Evolutionary conservation across 2,329 filamentous ascomycete species (phyloP).

Genomic region (Bipolaris bicolor): DNA sequence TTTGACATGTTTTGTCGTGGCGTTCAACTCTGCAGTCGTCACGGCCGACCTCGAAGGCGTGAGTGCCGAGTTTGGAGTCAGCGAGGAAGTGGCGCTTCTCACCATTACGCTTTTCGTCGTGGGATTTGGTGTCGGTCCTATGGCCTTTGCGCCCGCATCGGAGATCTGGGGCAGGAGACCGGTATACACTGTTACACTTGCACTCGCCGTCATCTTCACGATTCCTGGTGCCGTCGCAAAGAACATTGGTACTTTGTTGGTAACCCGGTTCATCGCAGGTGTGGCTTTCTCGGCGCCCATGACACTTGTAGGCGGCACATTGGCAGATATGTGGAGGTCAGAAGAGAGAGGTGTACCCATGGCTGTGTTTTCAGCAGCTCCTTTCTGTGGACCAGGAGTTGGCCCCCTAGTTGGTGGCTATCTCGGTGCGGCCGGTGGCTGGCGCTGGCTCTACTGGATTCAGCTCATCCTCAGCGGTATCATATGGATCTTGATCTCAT

Average conservation of each 20-base stretch:
- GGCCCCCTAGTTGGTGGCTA: conserved; percentile 71
- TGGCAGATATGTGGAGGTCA: conserved; percentile 83
- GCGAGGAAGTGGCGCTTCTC: conserved; percentile 73
- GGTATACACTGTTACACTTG: conserved; percentile 72
- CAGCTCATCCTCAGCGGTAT: conserved; percentile 76
- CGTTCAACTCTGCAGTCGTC: conserved; percentile 70
- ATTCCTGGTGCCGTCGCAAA: conserved; percentile 79
- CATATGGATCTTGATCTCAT: conserved; percentile 77
- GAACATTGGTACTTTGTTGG: conserved; percentile 77
- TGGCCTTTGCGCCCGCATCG: conserved; percentile 78
- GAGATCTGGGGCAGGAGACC: conserved; percentile 75
- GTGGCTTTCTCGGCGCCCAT: conserved; percentile 86
- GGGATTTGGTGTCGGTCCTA: conserved; percentile 80
- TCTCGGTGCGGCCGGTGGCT: conserved; percentile 70
- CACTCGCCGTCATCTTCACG: conserved; percentile 76
- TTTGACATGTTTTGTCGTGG: conserved; percentile 55
- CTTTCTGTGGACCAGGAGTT: conserved; percentile 80
- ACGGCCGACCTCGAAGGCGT: conserved; percentile 76
- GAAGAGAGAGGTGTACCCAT: conserved; percentile 87
- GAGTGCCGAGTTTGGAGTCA: conserved; percentile 67
- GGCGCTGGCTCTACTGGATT: conserved; percentile 89
- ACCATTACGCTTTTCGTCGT: conserved; percentile 79
- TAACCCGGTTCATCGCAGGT: conserved; percentile 78
- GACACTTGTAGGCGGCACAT: conserved; percentile 81
- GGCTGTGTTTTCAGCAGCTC: conserved; percentile 83